Conservation (phyloP, 1,284 basidiomycete genomes). For the Moniliophthora roreri region DNA sequence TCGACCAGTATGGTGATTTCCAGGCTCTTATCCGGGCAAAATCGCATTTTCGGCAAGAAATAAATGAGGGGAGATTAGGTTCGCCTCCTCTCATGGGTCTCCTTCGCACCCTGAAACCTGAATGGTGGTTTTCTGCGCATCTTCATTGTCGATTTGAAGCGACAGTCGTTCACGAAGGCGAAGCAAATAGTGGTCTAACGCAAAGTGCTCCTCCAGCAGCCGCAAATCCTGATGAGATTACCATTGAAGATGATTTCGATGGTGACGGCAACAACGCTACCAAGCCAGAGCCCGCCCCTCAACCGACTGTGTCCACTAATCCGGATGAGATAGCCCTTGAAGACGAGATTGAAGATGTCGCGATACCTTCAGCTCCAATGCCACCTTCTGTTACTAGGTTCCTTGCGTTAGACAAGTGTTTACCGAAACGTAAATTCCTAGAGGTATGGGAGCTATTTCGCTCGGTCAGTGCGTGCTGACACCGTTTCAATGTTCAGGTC, state of each 20-base stretch:
- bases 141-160: slow-evolving; percentile 86
- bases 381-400: slow-evolving; percentile 62
- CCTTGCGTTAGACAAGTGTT: slow-evolving; percentile 92
- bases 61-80: slow-evolving; percentile 73
- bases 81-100: slow-evolving; percentile 88
- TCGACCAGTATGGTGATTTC: slow-evolving; percentile 82
- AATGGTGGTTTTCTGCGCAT: slow-evolving; percentile 97
- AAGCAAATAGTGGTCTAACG: slow-evolving; percentile 2
- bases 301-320: slow-evolving; percentile 35
- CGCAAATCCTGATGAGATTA: slow-evolving; percentile 67
- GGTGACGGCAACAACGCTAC: too few species aligned
- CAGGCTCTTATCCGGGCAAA: slow-evolving; percentile 72
- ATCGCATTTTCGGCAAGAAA: slow-evolving; percentile 80
- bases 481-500: slow-evolving; percentile 49
- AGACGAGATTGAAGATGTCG: slow-evolving; percentile 54
- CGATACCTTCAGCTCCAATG: slow-evolving; percentile 30
- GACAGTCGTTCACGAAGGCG: slow-evolving; percentile 51
- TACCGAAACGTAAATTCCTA: slow-evolving; percentile 79
- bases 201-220: slow-evolving; percentile 15
- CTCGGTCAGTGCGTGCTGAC: slow-evolving; percentile 8
- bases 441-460: slow-evolving; percentile 49
- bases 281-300: neutral
- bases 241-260: slow-evolving; percentile 52
- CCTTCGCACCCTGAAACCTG: slow-evolving; percentile 72
- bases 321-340: slow-evolving; percentile 73